Percentiles rank a stretch among this genome's conserved stretches.
Evolutionary conservation across 163 green algal species (phyloP).

Genomic region (Prototheca wickerhamii): DNA sequence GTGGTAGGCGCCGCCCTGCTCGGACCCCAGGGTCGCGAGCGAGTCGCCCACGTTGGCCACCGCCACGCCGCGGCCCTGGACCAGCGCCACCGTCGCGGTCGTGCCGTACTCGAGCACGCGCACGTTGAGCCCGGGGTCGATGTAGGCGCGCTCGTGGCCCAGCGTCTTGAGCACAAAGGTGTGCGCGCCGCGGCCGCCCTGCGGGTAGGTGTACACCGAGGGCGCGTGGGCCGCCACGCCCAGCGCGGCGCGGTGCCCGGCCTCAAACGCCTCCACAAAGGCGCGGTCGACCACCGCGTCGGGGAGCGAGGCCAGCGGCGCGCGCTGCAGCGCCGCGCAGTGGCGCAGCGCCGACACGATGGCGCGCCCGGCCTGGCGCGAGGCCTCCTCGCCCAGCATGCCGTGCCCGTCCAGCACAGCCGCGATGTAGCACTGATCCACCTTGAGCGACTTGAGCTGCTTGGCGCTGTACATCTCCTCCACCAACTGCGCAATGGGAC

Average conservation of each 20-base stretch:
- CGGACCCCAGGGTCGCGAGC: conserved; percentile 33
- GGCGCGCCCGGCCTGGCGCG: conserved; percentile 28
- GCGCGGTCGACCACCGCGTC: not conserved
- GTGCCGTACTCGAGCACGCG: conserved; percentile 57
- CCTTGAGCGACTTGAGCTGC: conserved; percentile 5
- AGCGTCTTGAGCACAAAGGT: conserved; percentile 17
- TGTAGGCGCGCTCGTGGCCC: conserved; percentile 18
- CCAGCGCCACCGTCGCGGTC: conserved; percentile 41
- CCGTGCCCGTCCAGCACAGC: conserved; percentile 50
- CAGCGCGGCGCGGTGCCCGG: conserved; percentile 12
- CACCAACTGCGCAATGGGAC: not conserved
- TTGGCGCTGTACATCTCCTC: conserved; percentile 12
- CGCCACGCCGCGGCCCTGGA: conserved; percentile 16
- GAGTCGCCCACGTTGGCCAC: conserved; percentile 49
- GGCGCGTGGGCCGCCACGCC: conserved; percentile 12
- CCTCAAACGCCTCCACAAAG: conserved; percentile 18
- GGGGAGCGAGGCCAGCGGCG: conserved; percentile 1
- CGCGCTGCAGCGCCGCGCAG: not conserved
- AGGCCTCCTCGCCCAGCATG: conserved; percentile 49
- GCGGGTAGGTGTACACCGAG: conserved; percentile 13
- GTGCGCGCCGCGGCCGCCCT: conserved; percentile 6
- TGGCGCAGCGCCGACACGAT: conserved; percentile 28
- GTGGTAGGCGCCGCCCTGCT: conserved; percentile 2
- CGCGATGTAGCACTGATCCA: conserved; percentile 21
- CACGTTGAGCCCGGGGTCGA: conserved; percentile 6